Evolutionary conservation across 2,329 filamentous ascomycete species (phyloP).

Genomic region (Fusarium humuli): DNA sequence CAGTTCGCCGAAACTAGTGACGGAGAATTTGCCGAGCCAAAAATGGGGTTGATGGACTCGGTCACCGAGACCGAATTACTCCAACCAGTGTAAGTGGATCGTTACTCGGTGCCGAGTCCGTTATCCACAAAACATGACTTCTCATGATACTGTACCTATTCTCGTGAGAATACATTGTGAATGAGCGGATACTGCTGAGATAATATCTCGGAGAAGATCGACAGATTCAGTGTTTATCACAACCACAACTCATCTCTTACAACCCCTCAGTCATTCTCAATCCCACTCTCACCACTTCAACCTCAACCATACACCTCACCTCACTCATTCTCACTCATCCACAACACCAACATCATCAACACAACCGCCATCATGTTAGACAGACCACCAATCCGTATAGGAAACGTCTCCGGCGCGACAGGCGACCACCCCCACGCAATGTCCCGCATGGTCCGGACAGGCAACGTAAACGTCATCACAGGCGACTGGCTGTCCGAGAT

Average conservation of each 20-base stretch:
- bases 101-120: conserved; percentile 28
- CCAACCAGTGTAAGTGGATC: conserved; percentile 22
- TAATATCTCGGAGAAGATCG: neutral
- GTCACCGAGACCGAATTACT: conserved; percentile 27
- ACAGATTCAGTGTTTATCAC: neutral
- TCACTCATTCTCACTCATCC: no score
- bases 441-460: conserved; percentile 49
- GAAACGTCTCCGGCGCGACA: conserved; percentile 52
- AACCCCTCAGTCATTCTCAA: neutral
- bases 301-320: neutral
- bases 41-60: conserved; percentile 18
- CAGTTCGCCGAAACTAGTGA: neutral
- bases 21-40: neutral
- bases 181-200: neutral
- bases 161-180: conserved; percentile 8
- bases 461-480: conserved; percentile 53
- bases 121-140: conserved; percentile 2
- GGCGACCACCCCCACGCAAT: conserved; percentile 52
- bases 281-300: neutral
- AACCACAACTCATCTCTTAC: neutral
- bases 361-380: conserved; percentile 42
- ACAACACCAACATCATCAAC: neutral
- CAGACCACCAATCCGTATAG: conserved; percentile 48
- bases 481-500: conserved; percentile 58
- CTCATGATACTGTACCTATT: no score